Evolutionary conservation across 495 filamentous ascomycete species (phyloP).

Genomic region (Aspergillus homomorphus): DNA sequence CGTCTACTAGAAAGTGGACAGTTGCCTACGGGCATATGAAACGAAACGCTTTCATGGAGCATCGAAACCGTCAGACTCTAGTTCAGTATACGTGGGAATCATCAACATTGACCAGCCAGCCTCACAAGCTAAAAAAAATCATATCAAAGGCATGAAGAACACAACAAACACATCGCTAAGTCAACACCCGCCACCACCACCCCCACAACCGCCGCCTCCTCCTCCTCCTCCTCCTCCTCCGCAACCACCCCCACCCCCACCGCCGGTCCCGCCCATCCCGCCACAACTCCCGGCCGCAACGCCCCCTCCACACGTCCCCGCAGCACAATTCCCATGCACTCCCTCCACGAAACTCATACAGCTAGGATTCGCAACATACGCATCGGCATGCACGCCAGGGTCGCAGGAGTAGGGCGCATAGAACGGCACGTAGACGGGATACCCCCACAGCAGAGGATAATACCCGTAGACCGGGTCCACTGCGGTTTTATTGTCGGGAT

Average conservation of each 20-base stretch:
- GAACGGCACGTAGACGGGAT: conserved; percentile 48
- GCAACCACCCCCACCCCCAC: conserved; percentile 30
- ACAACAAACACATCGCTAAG: conserved; percentile 22
- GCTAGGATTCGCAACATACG: conserved; percentile 43
- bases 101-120: no score
- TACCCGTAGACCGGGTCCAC: conserved; percentile 9
- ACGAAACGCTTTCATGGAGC: no score
- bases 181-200: conserved; percentile 32
- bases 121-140: no score
- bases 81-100: no score
- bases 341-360: conserved; percentile 43
- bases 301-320: conserved; percentile 49
- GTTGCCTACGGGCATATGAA: no score
- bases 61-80: no score
- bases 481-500: conserved; percentile 21
- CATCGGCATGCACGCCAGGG: conserved; percentile 37
- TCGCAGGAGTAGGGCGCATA: conserved; percentile 53
- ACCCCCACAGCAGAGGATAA: conserved; percentile 43
- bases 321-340: conserved; percentile 44
- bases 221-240: conserved; percentile 36
- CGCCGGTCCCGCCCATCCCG: conserved; percentile 37
- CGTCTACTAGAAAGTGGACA: no score
- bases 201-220: conserved; percentile 41
- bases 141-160: conserved; percentile 4
- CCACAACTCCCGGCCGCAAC: conserved; percentile 54